Conservation (phyloP, 2,329 filamentous ascomycete genomes). For the Neocucurbitaria cava region DNA sequence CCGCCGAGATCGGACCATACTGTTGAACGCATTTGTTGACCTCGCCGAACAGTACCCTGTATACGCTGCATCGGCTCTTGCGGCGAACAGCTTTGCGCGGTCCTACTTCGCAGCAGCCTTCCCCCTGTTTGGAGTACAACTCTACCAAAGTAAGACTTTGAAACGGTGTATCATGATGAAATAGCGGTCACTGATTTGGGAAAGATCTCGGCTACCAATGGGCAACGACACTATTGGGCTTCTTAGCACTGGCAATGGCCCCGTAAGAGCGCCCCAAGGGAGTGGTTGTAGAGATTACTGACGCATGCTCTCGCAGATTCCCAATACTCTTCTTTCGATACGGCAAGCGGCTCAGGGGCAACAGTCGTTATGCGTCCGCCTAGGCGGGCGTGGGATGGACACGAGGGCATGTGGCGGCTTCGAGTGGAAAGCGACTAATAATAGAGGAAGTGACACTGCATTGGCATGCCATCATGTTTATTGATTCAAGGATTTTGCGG, state of each 20-base stretch:
- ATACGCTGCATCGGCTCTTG: slow-evolving; percentile 58
- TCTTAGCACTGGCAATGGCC: slow-evolving; percentile 58
- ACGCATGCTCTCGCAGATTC: slow-evolving; percentile 45
- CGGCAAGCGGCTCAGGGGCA: slow-evolving; percentile 57
- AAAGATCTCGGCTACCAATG: slow-evolving; percentile 58
- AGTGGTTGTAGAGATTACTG: slow-evolving; percentile 40
- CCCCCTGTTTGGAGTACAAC: slow-evolving; percentile 57
- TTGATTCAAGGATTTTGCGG: slow-evolving; percentile 39
- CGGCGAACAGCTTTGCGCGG: slow-evolving; percentile 59
- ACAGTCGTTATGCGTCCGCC: slow-evolving; percentile 55
- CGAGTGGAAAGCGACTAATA: slow-evolving; percentile 34
- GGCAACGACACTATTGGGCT: slow-evolving; percentile 56
- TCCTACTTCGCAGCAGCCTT: slow-evolving; percentile 58
- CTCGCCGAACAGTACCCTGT: slow-evolving; percentile 52
- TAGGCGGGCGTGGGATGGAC: slow-evolving; percentile 19
- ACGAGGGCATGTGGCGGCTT: slow-evolving; percentile 20
- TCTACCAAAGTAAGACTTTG: slow-evolving; percentile 58
- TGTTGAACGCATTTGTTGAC: slow-evolving; percentile 28
- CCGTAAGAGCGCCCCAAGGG: slow-evolving; percentile 47
- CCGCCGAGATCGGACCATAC: slow-evolving; percentile 31
- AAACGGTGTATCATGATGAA: slow-evolving; percentile 36
- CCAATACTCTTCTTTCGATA: slow-evolving; percentile 58
- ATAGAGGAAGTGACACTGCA: slow-evolving; percentile 46
- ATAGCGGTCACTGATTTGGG: slow-evolving; percentile 54
- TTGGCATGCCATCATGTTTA: slow-evolving; percentile 42